phyloP scores from a whole-genome alignment of 257 asterid species.

The Gardenia jasminoides region DNA sequence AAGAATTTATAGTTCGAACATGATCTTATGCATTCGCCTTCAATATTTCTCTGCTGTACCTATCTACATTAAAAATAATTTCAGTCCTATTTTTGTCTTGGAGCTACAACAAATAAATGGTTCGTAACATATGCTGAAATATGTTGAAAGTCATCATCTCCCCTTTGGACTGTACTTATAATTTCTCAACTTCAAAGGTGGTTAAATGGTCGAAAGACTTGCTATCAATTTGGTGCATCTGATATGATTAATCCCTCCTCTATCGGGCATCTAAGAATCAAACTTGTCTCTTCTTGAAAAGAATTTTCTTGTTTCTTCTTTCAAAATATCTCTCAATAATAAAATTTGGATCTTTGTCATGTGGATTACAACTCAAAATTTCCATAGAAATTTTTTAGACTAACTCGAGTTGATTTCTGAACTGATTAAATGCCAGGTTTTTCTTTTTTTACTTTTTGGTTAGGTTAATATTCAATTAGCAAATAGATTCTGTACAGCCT shows the following conservation, averaged over 20 bases:
- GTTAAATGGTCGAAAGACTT: neutral
- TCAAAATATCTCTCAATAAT: too few relatives aligned
- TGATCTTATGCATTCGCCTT: conserved; percentile 5
- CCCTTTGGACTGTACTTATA: too few relatives aligned
- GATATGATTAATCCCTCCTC: neutral
- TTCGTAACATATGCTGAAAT: neutral
- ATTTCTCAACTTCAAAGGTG: neutral
- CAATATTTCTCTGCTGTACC: conserved; percentile 8
- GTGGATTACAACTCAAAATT: too few relatives aligned
- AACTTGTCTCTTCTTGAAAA: neutral
- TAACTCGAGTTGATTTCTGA: too few relatives aligned
- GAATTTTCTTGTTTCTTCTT: too few relatives aligned
- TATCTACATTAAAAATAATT: neutral
- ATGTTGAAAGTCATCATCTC: too few relatives aligned
- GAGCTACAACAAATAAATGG: neutral
- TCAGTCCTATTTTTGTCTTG: neutral
- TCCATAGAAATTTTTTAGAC: neutral
- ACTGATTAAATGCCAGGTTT: neutral
- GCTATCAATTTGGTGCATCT: neutral
- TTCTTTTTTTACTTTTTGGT: too few relatives aligned
- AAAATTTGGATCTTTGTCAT: neutral
- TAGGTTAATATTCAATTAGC: too few relatives aligned
- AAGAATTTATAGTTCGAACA: neutral
- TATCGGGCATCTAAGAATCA: neutral
- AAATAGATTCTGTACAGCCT: neutral